phyloP scores from a whole-genome alignment of 139 green algal genomes.

The Asterochloris erici region DNA sequence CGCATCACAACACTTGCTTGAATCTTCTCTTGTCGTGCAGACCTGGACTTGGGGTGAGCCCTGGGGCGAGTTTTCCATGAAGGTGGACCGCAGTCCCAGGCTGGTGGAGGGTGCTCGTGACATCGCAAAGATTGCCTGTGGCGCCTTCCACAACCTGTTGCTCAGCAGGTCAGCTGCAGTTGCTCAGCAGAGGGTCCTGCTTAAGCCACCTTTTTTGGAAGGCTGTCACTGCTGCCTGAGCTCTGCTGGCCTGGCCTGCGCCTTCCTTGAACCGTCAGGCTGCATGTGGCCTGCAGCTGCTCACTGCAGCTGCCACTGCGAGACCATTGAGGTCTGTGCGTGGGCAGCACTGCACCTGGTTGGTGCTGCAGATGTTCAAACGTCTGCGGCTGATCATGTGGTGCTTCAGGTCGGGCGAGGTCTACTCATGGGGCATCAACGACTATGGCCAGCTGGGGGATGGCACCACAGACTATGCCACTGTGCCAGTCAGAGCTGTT shows the following conservation, averaged over 20 bases:
- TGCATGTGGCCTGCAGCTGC: no score
- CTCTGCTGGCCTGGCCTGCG: no score
- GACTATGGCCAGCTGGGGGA: conserved; percentile 87
- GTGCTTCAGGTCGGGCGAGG: conserved; percentile 32
- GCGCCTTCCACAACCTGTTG: conserved; percentile 87
- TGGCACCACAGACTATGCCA: conserved; percentile 70
- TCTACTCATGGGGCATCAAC: conserved; percentile 81
- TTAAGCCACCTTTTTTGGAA: no score
- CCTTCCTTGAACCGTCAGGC: no score
- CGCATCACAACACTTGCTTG: no score
- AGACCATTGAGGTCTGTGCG: neutral
- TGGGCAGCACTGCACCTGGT: neutral
- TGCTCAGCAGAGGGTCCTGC: no score
- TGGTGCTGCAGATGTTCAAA: neutral
- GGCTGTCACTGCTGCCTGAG: no score
- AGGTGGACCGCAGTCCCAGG: conserved; percentile 36
- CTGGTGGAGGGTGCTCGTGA: conserved; percentile 43
- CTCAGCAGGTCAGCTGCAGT: conserved; percentile 35
- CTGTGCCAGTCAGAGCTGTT: conserved; percentile 36
- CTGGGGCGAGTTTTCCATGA: conserved; percentile 78
- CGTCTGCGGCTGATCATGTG: neutral
- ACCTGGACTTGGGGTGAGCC: conserved; percentile 75
- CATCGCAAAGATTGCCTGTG: conserved; percentile 68
- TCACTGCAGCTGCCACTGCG: no score
- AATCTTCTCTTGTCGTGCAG: neutral